Evolutionary conservation across 108 stramenopile species (phyloP), one percentile per base, ranked within the genome.

Genomic region (Epithemia pelagica): DNA sequence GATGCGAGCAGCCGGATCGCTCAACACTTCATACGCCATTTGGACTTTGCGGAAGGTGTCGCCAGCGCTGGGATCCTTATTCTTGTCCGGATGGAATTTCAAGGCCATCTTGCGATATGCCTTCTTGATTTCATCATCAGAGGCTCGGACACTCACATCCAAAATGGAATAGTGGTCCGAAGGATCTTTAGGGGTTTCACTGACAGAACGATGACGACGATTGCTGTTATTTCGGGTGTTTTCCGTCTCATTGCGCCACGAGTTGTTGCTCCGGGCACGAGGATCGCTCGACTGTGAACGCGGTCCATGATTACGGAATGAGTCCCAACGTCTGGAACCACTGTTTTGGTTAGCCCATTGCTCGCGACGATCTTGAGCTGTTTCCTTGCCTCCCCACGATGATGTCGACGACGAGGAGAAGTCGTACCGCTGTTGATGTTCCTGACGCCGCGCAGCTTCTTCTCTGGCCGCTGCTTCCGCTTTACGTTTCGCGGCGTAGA

Each of bases 71-170:
- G 75, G 46, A 28, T 88, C 86, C 8, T 74, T 66, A 53, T 82
- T 82, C 59, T 90, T 90, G 64, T 90, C 89, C 7, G 89, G 89
- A 64, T 90, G 89, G 46, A 80, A 86, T 64, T 82, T 86, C 28
- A 87, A 62, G 33, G 89, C 84, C 71, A 78, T 74, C 76, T 81
- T 69, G 33, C 56, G 67, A 58, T 74, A 84, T 22, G 77, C 69
- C 53, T 80, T 80, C 31, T 96, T 96, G 72, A 96, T 91, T 68
- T 88, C 76, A n/a, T 72, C 59, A 0, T 59, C 58, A 0, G 82
- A 76, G 0, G 95, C 92, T n/a, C 64, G 73, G 23, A 76, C 57
- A 1, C 79, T 22, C 0, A 96, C 89, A n/a, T 87, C 92, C 27
- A 96, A 74, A 21, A 94, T 80, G 59, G 87, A 69, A 74, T 96